These are phyloP conservation scores for Leptomonas pyrrhocoris DNA, from an alignment of 208 protist genomes.

Conservation along the genomic window DNA sequence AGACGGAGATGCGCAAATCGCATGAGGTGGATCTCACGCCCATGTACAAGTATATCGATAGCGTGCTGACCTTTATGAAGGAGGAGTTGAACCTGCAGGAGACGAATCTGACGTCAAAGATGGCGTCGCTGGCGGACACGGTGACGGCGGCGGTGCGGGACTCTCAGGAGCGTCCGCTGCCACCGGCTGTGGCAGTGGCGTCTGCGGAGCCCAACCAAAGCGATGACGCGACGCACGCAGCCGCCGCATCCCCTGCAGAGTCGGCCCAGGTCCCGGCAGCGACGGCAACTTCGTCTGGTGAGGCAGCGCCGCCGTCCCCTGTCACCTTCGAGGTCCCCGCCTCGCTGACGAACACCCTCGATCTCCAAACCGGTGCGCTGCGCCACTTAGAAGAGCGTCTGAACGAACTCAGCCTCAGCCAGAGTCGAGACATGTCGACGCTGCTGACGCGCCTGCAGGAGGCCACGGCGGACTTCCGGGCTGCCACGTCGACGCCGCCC, in stretches of 20 bases:
- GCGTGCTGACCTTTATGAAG: slow-evolving; percentile 62
- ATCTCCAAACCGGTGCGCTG: slow-evolving; percentile 19
- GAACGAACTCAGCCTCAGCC: slow-evolving; percentile 20
- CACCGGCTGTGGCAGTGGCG: not conserved
- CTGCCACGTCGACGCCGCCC: slow-evolving; percentile 1
- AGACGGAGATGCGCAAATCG: slow-evolving; percentile 54
- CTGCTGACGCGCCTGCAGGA: slow-evolving; percentile 26
- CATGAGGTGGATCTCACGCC: slow-evolving; percentile 78
- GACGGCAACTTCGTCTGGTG: not conserved
- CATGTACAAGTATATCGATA: slow-evolving; percentile 84
- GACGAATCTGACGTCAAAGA: slow-evolving; percentile 33
- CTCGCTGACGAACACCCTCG: slow-evolving; percentile 16
- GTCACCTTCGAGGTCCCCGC: slow-evolving; percentile 14
- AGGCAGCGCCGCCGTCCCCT: not conserved
- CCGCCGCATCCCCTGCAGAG: not conserved
- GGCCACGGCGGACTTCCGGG: slow-evolving; percentile 19
- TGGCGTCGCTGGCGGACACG: slow-evolving; percentile 31
- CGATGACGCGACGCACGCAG: not conserved
- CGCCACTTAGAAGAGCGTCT: slow-evolving; percentile 24
- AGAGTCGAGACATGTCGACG: slow-evolving; percentile 19
- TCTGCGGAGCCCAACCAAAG: not conserved
- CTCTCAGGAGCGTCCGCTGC: not conserved
- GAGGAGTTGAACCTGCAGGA: slow-evolving; percentile 49
- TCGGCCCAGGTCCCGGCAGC: not conserved
- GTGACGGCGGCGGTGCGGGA: slow-evolving; percentile 17